phyloP scores from a whole-genome alignment of 1,139 yeast species.

The Meyerozyma smithsonii region DNA sequence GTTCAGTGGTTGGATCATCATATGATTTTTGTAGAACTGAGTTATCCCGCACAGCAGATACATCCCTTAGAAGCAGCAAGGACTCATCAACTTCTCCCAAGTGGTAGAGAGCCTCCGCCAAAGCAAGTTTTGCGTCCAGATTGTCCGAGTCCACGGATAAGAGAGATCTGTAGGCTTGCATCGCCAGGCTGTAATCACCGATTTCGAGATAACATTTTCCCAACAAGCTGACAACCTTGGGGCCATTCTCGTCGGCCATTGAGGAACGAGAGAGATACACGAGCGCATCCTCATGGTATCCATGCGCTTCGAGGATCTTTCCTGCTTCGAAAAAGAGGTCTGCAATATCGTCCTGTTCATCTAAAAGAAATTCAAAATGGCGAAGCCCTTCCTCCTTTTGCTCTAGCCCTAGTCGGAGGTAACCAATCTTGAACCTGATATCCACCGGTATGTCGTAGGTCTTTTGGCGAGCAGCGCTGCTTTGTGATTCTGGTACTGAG shows the following conservation, averaged over 20 bases:
- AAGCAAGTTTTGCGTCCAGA: slow-evolving; percentile 66
- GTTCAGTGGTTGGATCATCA: slow-evolving; percentile 3
- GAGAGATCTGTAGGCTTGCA: slow-evolving; percentile 54
- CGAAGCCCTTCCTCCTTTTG: slow-evolving; percentile 64
- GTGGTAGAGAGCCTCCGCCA: slow-evolving; percentile 78
- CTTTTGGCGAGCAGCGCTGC: slow-evolving; percentile 28
- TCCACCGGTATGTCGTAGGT: slow-evolving; percentile 67
- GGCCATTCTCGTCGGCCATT: slow-evolving; percentile 42
- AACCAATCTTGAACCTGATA: slow-evolving; percentile 75
- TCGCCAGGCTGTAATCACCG: slow-evolving; percentile 68
- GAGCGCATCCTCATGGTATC: slow-evolving; percentile 68
- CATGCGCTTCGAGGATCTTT: slow-evolving; percentile 61
- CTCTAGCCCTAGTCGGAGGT: slow-evolving; percentile 61
- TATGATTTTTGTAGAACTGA: slow-evolving; percentile 6
- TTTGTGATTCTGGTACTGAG: slow-evolving; percentile 9
- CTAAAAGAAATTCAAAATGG: slow-evolving; percentile 62
- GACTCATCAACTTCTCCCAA: slow-evolving; percentile 67
- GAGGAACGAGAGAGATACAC: slow-evolving; percentile 55
- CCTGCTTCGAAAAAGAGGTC: slow-evolving; percentile 82
- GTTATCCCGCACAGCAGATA: slow-evolving; percentile 22
- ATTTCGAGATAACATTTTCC: slow-evolving; percentile 78
- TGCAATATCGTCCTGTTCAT: slow-evolving; percentile 55
- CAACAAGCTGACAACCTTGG: slow-evolving; percentile 55
- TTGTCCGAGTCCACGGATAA: slow-evolving; percentile 57
- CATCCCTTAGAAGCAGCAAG: slow-evolving; percentile 51